Evolutionary conservation across 208 protist species (phyloP), one percentile per base, ranked within the genome.

Genomic region (Perkinsela sp.): DNA sequence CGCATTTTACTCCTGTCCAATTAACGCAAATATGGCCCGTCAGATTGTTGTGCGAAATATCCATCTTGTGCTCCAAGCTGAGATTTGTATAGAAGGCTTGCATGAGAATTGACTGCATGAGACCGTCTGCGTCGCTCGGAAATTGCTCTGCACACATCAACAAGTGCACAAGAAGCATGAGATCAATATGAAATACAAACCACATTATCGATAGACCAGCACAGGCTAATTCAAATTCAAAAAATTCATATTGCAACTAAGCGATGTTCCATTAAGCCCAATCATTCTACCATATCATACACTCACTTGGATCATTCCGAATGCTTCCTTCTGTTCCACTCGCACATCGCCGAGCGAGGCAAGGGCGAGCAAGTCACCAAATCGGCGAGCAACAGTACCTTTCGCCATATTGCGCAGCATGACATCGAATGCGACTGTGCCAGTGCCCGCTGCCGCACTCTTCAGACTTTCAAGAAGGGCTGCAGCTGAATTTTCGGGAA

Each of bases 341-440:
- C 32, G 48, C 0, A 91, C 68, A 31, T 80, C 67, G 76, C 87
- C 74, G 67, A 84, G 78, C 15, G 85, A 89, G 1, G 83, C 85
- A 0, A 91, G 71, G 6, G 78, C 74, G 0, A 91, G 73, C 13
- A 91, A 68, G 71, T 87, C 83, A 31, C 87, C 85, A 74, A 91
- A 91, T 1, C 78, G 69, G 0, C 83, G 78, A 0, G 85, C 85
- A 15, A 80, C 83, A 30, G 87, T 82, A 6, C 80, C 80, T 1
- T 82, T 78, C 40, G 72, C 76, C 67, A 88, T 71, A 28, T 72
- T 77, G 22, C 70, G 32, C 71, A 77, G 79, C 1, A 88, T 69
- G 0, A 78, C 76, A 2, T 75, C 71, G 57, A 90, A 68, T 32
- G 70, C 31, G 72, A 82, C 86, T 13, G 67, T 69, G 22, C 67